Evolutionary conservation across 345 rosid species (phyloP).

Genomic region (Linum usitatissimum): DNA sequence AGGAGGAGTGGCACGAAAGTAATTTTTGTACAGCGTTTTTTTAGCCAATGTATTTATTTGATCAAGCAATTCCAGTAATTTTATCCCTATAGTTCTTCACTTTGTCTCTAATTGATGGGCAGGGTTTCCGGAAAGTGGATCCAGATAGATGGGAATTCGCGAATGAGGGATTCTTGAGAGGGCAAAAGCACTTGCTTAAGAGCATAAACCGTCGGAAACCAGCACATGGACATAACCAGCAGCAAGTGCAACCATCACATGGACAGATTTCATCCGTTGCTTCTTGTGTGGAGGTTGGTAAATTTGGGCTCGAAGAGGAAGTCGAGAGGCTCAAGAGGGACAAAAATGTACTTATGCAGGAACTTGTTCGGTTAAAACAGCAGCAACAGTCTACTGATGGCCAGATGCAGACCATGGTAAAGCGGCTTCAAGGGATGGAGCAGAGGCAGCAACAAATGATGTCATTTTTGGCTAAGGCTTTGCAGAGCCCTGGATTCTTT

Average conservation of each 20-base stretch:
- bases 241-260: conserved; percentile 17
- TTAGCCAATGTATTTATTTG: background rate
- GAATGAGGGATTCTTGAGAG: conserved; percentile 76
- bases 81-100: background rate
- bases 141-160: conserved; percentile 92
- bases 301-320: conserved; percentile 52
- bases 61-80: background rate
- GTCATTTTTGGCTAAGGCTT: conserved; percentile 64
- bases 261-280: conserved; percentile 16
- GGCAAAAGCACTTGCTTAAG: conserved; percentile 74
- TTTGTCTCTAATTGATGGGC: background rate
- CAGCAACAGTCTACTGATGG: conserved; percentile 56
- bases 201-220: conserved; percentile 63
- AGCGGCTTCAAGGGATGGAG: conserved; percentile 39
- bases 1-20: background rate
- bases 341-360: conserved; percentile 37
- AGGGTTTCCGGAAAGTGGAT: conserved; percentile 87
- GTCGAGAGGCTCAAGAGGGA: conserved; percentile 55
- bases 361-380: conserved; percentile 50
- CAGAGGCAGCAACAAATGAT: conserved; percentile 63
- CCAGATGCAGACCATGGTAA: conserved; percentile 42
- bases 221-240: conserved; percentile 23
- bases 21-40: background rate
- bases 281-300: conserved; percentile 58
- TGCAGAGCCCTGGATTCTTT: conserved; percentile 42